phyloP scores from a whole-genome alignment of 2,329 filamentous ascomycete species.

The Colletotrichum eleusines region DNA sequence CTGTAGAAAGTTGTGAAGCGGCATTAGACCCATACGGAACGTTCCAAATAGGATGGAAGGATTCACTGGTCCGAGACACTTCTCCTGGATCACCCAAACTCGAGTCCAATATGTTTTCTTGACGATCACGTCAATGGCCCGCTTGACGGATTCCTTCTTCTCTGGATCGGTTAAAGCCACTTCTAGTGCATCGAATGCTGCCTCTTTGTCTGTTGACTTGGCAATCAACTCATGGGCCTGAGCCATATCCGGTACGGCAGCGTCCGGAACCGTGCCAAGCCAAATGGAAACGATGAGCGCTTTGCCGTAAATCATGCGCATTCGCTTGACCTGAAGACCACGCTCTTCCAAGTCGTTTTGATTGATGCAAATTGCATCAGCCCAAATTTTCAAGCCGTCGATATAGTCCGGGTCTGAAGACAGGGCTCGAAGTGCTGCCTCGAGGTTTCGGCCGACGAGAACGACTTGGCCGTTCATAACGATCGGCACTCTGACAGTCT shows the following conservation, averaged over 20 bases:
- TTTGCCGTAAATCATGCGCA: slow-evolving; percentile 40
- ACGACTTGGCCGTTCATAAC: slow-evolving; percentile 24
- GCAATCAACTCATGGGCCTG: slow-evolving; percentile 19
- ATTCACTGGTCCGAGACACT: slow-evolving; percentile 27
- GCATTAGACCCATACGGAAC: slow-evolving; percentile 27
- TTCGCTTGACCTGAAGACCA: slow-evolving; percentile 41
- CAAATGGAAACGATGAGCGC: slow-evolving; percentile 39
- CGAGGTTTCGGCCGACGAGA: slow-evolving; percentile 24
- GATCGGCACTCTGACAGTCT: slow-evolving; percentile 16
- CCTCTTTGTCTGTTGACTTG: slow-evolving; percentile 7
- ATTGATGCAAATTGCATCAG: slow-evolving; percentile 45
- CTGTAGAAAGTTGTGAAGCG: slow-evolving; percentile 26
- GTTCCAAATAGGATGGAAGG: slow-evolving; percentile 34
- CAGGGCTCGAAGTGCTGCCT: slow-evolving; percentile 27
- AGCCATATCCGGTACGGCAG: slow-evolving; percentile 26
- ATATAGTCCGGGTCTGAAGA: slow-evolving; percentile 27
- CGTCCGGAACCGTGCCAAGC: slow-evolving; percentile 34
- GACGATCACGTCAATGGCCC: slow-evolving; percentile 20
- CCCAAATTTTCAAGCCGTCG: slow-evolving; percentile 38
- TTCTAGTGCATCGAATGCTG: slow-evolving; percentile 14
- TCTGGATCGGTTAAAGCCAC: not conserved
- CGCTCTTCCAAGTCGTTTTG: slow-evolving; percentile 41
- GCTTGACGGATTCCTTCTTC: slow-evolving; percentile 12
- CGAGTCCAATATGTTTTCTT: slow-evolving; percentile 23
- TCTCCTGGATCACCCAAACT: slow-evolving; percentile 35